Conservation (phyloP, 257 asterid species). For the Salvia splendens region DNA sequence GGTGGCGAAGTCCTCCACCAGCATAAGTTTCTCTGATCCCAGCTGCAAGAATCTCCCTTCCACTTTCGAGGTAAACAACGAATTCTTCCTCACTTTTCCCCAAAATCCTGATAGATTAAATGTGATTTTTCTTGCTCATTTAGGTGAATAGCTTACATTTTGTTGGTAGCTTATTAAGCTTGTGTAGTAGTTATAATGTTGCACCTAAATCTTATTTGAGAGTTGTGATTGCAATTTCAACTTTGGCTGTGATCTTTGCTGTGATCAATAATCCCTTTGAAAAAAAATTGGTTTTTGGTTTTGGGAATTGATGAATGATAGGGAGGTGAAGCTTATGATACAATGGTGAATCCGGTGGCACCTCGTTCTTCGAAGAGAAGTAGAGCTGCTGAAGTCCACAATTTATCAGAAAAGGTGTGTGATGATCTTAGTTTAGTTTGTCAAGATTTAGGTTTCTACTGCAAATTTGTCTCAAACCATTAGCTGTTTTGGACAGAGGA, state of each 20-base stretch:
- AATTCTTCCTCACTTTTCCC: not conserved
- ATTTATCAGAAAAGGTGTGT: slow-evolving; percentile 88
- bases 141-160: slow-evolving; percentile 2
- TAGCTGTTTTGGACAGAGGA: slow-evolving; percentile 60
- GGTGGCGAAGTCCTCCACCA: slow-evolving; percentile 49
- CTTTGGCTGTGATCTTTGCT: not conserved
- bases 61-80: slow-evolving; percentile 42
- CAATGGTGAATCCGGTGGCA: slow-evolving; percentile 40
- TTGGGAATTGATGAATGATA: slow-evolving; percentile 31
- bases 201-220: slow-evolving; percentile 2
- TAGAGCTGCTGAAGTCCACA: slow-evolving; percentile 93
- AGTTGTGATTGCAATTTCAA: not conserved
- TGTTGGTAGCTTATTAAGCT: not conserved
- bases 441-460: not conserved
- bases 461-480: slow-evolving; percentile 29
- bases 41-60: slow-evolving; percentile 43
- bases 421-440: slow-evolving; percentile 20
- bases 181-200: not conserved
- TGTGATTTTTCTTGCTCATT: slow-evolving; percentile 9
- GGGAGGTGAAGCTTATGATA: slow-evolving; percentile 67
- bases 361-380: slow-evolving; percentile 83
- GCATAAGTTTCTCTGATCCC: slow-evolving; percentile 73
- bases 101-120: not conserved
- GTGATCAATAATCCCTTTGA: slow-evolving; percentile 21
- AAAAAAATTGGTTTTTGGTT: not conserved